Conservation (phyloP, 2,329 filamentous ascomycete genomes). For the Alternaria viburni region DNA sequence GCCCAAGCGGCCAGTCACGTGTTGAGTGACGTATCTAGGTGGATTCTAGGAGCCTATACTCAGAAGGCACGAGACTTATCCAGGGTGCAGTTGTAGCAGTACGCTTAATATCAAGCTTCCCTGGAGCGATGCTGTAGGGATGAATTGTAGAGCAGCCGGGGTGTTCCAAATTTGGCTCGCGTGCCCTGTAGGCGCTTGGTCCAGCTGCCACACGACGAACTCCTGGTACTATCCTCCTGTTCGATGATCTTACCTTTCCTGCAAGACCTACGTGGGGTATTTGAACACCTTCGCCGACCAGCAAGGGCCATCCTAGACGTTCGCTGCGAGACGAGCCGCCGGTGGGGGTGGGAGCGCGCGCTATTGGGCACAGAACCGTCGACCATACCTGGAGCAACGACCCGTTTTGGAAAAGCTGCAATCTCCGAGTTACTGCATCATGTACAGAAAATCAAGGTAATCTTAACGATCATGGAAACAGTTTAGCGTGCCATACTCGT, state of each 20-base stretch:
- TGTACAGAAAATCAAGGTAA: neutral
- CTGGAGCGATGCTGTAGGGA: too few species aligned
- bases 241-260: neutral
- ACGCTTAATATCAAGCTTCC: neutral
- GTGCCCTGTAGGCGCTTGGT: neutral
- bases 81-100: too few species aligned
- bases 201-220: neutral
- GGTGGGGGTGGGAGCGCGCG: slow-evolving; percentile 15
- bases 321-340: slow-evolving; percentile 27
- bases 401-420: neutral
- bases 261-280: neutral
- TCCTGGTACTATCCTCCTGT: neutral
- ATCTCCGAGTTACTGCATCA: neutral
- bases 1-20: too few species aligned
- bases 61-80: too few species aligned
- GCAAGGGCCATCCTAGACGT: slow-evolving; percentile 13
- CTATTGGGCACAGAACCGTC: neutral
- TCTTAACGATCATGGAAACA: neutral
- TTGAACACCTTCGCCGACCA: neutral
- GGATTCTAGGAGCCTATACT: too few species aligned
- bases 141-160: too few species aligned
- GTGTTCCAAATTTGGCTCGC: neutral
- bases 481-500: slow-evolving; percentile 26
- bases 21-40: too few species aligned
- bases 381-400: neutral